Base-by-base conservation (phyloP, 352 stramenopile species). In the Phytophthora sansomeana region DNA sequence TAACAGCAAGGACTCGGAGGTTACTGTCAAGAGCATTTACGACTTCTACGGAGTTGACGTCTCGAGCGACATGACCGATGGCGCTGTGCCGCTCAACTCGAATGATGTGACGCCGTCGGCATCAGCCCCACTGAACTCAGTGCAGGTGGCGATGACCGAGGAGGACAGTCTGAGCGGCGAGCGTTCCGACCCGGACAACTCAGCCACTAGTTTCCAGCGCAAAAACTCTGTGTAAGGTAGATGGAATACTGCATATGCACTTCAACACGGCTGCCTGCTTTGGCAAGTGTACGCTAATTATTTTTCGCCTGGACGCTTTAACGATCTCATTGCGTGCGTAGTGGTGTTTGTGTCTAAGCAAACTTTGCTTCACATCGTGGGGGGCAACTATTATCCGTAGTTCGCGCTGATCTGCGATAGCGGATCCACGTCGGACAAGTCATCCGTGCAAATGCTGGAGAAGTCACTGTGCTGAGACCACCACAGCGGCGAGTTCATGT, bases 1-100 rank as follows among this genome's bases (percentile, higher is more conserved):
- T 58, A 95, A 95, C 74, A 54, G 80, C 80, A 93, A 92, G 62
- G 83, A 93, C 66, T 69, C 78, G 30, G 59, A 76, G 43, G 67
- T 93, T 7, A 88, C 76, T n/a, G 66, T 76, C 26, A 88, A 92
- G 74, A 77, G 75, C 17, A 86, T 88, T 44, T 78, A 85, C 51
- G 77, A 89, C 48, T 90, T 80, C 55, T 94, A 94, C 70, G 69
- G 72, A 39, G 29, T 81, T 30, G 73, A 81, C 39, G 72, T 81
- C 26, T 74, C 69, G 1, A 72, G 63, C 21, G 69, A 78, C 17
- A 67, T 56, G 1, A 72, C 72, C 11, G 50, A 63, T n/a, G 61
- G 65, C n/a, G 26, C 56, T 47, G 50, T 69, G 44, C 55, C 65
- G 24, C 65, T 78, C 1, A 48, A 72, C 35, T 53, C 71, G 0